phyloP scores from a whole-genome alignment of 2,329 filamentous ascomycete genomes.

The Fusarium cyanostomum region DNA sequence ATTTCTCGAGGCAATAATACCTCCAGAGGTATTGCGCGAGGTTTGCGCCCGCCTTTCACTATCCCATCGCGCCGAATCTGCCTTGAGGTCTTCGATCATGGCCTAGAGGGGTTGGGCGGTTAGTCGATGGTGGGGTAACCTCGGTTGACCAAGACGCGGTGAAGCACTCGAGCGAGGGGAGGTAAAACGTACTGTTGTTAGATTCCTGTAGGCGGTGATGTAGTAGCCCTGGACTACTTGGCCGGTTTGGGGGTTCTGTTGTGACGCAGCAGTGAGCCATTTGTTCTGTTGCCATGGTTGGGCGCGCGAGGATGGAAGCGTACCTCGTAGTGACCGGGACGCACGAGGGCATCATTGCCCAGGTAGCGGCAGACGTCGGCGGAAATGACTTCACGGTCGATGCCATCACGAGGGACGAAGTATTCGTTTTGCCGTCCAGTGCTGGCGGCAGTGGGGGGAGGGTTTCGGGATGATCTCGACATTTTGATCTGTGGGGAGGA shows the following conservation, averaged over 20 bases:
- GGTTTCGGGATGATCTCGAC: conserved; percentile 53
- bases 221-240: conserved; percentile 77
- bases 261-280: conserved; percentile 35
- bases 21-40: conserved; percentile 64
- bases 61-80: conserved; percentile 70
- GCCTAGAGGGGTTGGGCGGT: conserved; percentile 53
- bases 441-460: conserved; percentile 48
- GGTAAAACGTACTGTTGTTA: conserved; percentile 72
- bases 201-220: conserved; percentile 80
- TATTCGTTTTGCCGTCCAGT: conserved; percentile 76
- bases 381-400: conserved; percentile 85
- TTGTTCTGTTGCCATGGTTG: conserved; percentile 24
- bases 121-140: conserved; percentile 10
- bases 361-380: conserved; percentile 86
- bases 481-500: conserved; percentile 45
- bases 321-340: conserved; percentile 79
- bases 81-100: conserved; percentile 71
- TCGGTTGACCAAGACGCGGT: background rate
- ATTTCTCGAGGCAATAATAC: conserved; percentile 65
- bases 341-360: conserved; percentile 82
- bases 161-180: background rate
- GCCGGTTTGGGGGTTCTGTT: conserved; percentile 63
- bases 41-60: conserved; percentile 67
- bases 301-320: conserved; percentile 16
- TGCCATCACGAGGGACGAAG: conserved; percentile 81